Percentiles rank a stretch among this genome's conserved stretches.
phyloP scores from a whole-genome alignment of 371 early-diverging fungal genomes.

The Parasitella parasitica region DNA sequence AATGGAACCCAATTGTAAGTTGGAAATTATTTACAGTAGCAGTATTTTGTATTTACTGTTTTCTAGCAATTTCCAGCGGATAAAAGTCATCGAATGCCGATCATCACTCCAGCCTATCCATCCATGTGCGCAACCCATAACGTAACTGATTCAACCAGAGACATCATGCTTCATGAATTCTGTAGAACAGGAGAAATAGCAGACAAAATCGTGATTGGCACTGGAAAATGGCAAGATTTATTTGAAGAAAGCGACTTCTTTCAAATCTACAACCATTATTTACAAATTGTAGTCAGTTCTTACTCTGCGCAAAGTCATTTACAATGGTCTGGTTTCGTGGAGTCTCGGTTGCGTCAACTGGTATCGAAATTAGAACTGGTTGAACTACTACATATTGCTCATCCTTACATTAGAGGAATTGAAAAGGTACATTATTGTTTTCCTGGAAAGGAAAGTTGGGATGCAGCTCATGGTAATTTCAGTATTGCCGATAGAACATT shows the following conservation, averaged over 20 bases:
- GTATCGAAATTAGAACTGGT: constrained; percentile 82
- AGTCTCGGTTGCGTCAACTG: constrained; percentile 88
- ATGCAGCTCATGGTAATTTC: constrained; percentile 63
- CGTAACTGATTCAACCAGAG: constrained; percentile 90
- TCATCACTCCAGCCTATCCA: constrained; percentile 99
- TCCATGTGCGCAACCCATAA: constrained; percentile 99
- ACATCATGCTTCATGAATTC: constrained; percentile 88
- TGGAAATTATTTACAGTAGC: neutral
- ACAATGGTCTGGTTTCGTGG: constrained; percentile 72
- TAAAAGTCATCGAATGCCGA: constrained; percentile 96
- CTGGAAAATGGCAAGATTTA: constrained; percentile 61
- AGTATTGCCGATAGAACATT: constrained; percentile 28
- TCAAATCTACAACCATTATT: constrained; percentile 85
- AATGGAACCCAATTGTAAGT: constrained; percentile 95
- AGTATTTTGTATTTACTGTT: neutral
- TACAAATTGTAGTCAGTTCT: constrained; percentile 87
- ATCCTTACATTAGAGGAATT: constrained; percentile 88
- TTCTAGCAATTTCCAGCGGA: constrained; percentile 82
- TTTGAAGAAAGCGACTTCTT: constrained; percentile 95
- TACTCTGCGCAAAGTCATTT: constrained; percentile 69
- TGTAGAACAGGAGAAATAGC: constrained; percentile 70
- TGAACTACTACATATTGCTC: constrained; percentile 74
- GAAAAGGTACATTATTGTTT: constrained; percentile 61
- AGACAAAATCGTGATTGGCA: constrained; percentile 71
- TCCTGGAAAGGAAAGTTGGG: constrained; percentile 60